Conservation (phyloP, 306 rosid genomes). For the Albizia julibrissin region DNA sequence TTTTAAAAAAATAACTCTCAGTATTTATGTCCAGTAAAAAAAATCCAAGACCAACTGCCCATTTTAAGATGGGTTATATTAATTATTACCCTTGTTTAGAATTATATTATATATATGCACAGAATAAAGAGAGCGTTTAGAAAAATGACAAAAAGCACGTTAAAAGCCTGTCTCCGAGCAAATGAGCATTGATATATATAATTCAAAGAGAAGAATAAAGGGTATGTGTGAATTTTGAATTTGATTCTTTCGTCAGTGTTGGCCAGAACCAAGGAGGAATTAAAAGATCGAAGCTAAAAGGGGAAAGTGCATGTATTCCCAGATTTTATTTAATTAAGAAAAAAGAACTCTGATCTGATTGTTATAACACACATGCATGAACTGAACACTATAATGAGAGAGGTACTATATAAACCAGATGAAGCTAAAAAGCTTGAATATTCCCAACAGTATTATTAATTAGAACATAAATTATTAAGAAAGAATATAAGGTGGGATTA, state of each 20-base stretch:
- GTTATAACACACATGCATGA: background rate
- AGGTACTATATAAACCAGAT: background rate
- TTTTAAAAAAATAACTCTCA: too few relatives aligned
- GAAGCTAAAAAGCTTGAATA: background rate
- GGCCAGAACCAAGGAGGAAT: background rate
- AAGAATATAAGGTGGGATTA: background rate
- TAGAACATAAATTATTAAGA: background rate
- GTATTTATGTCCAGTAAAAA: background rate
- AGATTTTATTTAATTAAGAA: background rate
- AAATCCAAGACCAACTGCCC: background rate
- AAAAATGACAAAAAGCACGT: conserved; percentile 1
- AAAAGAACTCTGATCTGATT: background rate
- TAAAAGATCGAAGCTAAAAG: background rate
- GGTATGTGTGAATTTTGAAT: background rate
- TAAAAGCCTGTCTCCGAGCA: background rate
- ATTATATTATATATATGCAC: background rate
- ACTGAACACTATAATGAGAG: background rate
- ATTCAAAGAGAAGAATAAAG: background rate
- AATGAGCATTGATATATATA: background rate
- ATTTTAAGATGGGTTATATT: background rate
- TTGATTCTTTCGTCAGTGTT: background rate
- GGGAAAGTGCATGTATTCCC: background rate
- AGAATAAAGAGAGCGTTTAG: background rate
- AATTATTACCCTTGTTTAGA: background rate
- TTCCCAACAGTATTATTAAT: background rate